A percentile compares a stretch with the other conserved stretches of the same genome.
Conservation (phyloP, 2,329 filamentous ascomycete genomes). For the Aspergillus cejpii region DNA sequence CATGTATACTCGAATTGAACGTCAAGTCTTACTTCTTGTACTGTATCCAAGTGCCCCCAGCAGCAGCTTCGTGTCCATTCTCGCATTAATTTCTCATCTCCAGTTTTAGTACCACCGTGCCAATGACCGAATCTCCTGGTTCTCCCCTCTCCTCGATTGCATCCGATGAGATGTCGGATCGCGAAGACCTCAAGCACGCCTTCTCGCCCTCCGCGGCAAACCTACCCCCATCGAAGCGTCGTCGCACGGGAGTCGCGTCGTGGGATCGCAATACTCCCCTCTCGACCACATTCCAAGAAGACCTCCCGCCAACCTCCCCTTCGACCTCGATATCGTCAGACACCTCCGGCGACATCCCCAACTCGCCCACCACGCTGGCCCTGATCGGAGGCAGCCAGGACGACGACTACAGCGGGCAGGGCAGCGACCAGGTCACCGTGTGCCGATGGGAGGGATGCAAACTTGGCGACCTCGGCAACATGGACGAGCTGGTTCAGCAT, state of each 20-base stretch:
- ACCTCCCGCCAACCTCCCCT: conserved; percentile 42
- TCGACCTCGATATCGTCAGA: conserved; percentile 77
- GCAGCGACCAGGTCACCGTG: conserved; percentile 66
- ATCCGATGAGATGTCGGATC: conserved; percentile 53
- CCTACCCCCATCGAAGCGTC: conserved; percentile 45
- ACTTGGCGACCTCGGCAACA: conserved; percentile 65
- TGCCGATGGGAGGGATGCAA: conserved; percentile 73
- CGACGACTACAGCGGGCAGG: conserved; percentile 63
- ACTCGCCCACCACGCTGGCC: conserved; percentile 53
- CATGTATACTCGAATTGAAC: conserved; percentile 18
- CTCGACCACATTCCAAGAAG: conserved; percentile 37
- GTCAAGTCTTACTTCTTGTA: too few species aligned
- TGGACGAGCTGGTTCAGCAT: conserved; percentile 74
- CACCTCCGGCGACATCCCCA: conserved; percentile 76
- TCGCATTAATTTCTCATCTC: conserved; percentile 3
- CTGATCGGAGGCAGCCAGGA: conserved; percentile 39
- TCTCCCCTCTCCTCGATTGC: conserved; percentile 60
- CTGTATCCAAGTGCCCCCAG: too few species aligned
- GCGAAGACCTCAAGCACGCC: conserved; percentile 51
- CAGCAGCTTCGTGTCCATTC: conserved; percentile 1
- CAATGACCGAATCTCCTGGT: conserved; percentile 51
- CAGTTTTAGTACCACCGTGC: conserved; percentile 6
- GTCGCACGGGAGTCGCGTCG: conserved; percentile 40
- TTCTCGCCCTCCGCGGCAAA: conserved; percentile 41
- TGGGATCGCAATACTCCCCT: conserved; percentile 49